Evolutionary conservation across 2,329 filamentous ascomycete species (phyloP).

Genomic region (Neofusicoccum cordaticola): DNA sequence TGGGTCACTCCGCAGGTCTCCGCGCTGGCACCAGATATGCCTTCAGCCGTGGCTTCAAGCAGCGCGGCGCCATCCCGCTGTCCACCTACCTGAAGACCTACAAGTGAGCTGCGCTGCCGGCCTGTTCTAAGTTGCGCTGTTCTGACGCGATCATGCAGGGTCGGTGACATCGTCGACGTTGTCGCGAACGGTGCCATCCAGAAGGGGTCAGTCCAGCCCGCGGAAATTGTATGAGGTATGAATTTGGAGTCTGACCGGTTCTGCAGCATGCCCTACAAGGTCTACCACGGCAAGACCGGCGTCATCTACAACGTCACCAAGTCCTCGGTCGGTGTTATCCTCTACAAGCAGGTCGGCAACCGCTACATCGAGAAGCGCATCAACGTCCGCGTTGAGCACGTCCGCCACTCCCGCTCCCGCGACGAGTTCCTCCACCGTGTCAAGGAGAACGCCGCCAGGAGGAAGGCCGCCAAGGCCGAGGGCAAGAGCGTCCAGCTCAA

Average conservation of each 20-base stretch:
- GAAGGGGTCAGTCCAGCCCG: slow-evolving; percentile 72
- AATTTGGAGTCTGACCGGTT: slow-evolving; percentile 31
- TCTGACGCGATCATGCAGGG: slow-evolving; percentile 50
- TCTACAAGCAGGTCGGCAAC: slow-evolving; percentile 99
- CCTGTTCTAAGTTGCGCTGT: neutral
- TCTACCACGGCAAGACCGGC: slow-evolving; percentile 96
- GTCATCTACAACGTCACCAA: slow-evolving; percentile 99
- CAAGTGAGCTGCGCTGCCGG: slow-evolving; percentile 59
- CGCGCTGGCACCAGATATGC: slow-evolving; percentile 44
- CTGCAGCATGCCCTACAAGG: slow-evolving; percentile 92
- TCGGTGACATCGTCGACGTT: slow-evolving; percentile 98
- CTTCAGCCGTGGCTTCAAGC: slow-evolving; percentile 90
- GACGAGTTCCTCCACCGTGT: slow-evolving; percentile 96
- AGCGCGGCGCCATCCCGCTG: slow-evolving; percentile 90
- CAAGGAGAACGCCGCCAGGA: slow-evolving; percentile 91
- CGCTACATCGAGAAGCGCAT: slow-evolving; percentile 99
- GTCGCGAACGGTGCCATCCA: slow-evolving; percentile 98
- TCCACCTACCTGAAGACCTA: slow-evolving; percentile 94
- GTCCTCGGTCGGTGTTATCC: slow-evolving; percentile 94
- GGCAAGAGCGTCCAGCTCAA: slow-evolving; percentile 89
- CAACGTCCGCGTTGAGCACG: slow-evolving; percentile 98
- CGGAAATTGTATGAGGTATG: neutral
- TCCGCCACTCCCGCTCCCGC: slow-evolving; percentile 88
- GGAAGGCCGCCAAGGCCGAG: slow-evolving; percentile 87
- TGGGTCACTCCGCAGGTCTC: slow-evolving; percentile 54